These are phyloP conservation scores for Choiromyces venosus DNA, from an alignment of 495 filamentous ascomycete genomes.

Conservation along the genomic window DNA sequence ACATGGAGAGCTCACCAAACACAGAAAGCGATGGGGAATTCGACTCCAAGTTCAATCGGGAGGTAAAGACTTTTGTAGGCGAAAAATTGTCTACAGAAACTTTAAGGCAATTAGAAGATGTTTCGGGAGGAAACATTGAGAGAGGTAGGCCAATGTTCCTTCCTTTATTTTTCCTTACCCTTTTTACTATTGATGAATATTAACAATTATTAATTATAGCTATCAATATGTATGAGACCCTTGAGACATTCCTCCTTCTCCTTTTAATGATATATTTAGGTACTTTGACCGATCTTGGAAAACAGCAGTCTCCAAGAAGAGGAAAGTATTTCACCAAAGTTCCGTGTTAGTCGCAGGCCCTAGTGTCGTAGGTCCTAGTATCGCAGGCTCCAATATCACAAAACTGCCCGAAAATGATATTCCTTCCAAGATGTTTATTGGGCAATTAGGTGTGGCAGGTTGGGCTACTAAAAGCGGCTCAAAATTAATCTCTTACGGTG, in stretches of 20 bases:
- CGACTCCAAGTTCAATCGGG: slow-evolving; percentile 26
- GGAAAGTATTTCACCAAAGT: slow-evolving; percentile 14
- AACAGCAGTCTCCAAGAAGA: slow-evolving; percentile 40
- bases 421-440: slow-evolving; percentile 70
- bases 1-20: not conserved
- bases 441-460: slow-evolving; percentile 82
- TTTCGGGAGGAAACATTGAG: slow-evolving; percentile 47
- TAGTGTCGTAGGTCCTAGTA: not conserved
- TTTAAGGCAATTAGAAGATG: slow-evolving; percentile 42
- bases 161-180: not conserved
- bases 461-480: slow-evolving; percentile 88
- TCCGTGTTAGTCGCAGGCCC: not conserved
- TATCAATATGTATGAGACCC: slow-evolving; percentile 45
- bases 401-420: slow-evolving; percentile 43
- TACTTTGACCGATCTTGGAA: slow-evolving; percentile 95
- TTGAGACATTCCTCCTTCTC: not conserved
- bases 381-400: not conserved
- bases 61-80: slow-evolving; percentile 35
- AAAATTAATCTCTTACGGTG: slow-evolving; percentile 67
- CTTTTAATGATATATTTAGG: slow-evolving; percentile 57
- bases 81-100: slow-evolving; percentile 34
- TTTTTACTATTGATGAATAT: not conserved
- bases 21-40: not conserved
- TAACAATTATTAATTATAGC: slow-evolving; percentile 33
- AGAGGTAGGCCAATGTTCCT: slow-evolving; percentile 37